Evolutionary conservation across 2,329 filamentous ascomycete genomes (phyloP).

Genomic region (Bertia moriformis): DNA sequence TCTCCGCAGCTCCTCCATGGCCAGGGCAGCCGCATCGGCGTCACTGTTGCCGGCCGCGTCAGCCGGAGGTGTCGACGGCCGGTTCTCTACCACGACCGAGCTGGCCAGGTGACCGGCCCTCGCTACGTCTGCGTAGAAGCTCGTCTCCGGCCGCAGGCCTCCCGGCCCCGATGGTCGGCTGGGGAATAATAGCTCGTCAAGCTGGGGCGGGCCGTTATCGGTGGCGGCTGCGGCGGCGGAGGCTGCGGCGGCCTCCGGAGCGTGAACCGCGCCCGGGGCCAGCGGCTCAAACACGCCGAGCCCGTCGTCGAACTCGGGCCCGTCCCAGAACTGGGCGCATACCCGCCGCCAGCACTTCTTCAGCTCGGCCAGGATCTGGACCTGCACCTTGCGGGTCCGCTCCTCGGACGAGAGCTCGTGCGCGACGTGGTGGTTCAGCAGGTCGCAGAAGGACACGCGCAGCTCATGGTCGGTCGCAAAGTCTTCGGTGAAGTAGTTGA

Average conservation of each 20-base stretch:
- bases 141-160: too few relatives aligned
- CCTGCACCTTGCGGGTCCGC: constrained; percentile 31
- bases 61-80: constrained; percentile 4
- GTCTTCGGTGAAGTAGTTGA: constrained; percentile 95
- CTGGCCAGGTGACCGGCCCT: too few relatives aligned
- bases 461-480: constrained; percentile 67
- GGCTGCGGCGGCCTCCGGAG: constrained; percentile 39
- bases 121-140: too few relatives aligned
- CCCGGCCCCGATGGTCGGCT: constrained; percentile 29
- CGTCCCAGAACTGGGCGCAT: constrained; percentile 81
- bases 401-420: constrained; percentile 33
- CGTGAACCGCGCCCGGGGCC: constrained; percentile 59
- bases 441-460: constrained; percentile 63
- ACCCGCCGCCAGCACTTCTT: constrained; percentile 96
- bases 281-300: constrained; percentile 53
- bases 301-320: constrained; percentile 46
- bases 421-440: constrained; percentile 60
- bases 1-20: constrained; percentile 12
- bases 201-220: constrained; percentile 25
- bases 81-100: constrained; percentile 25
- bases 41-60: too few relatives aligned
- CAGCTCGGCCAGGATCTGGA: constrained; percentile 83
- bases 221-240: constrained; percentile 30
- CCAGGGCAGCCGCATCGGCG: too few relatives aligned
- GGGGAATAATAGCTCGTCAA: constrained; percentile 25